Evolutionary conservation across 768 basidiomycete species (phyloP), one percentile per base, ranked within the genome.

Genomic region (Lentinula lateritia): DNA sequence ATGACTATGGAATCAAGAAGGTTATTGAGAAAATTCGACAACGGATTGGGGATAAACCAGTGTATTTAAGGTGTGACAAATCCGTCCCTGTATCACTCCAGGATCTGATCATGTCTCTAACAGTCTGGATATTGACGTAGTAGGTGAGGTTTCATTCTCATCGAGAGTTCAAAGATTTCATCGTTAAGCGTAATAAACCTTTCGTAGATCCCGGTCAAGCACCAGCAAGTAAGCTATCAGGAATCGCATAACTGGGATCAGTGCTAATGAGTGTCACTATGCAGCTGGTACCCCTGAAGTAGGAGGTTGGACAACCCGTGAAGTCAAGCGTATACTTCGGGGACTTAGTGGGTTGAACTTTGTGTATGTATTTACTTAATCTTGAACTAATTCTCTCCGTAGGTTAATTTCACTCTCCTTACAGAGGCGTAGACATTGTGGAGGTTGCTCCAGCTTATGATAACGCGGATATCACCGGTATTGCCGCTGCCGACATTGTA

Each of bases 301-400:
- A 2, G 87, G 87, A 57, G 87, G 87, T 15, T 87, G 83, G 84
- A 85, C 87, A 13, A 82, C 78, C 6, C 78, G 86, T 53, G 86
- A 87, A 69, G 77, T 84, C 52, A 85, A 86, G 63, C 77, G 83
- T 38, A 84, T 87, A 65, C 75, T 87, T 50, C 80, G 87, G 39
- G 86, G 86, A 6, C 72, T 87, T 12, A 75, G 78, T 0, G 84
- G 85, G 8, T 71, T 87, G 32, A 85, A 87, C 68, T 80, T 87
- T 45, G 79, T 87, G 84, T 83, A 74, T 38, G 80, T 64, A 23
- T 39, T 28, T 50, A 35, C 45, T 13, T 34, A 5, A 36, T 16
- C 36, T 45, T 34, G 13, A 52, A 34, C 35, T 38, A 39, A 39
- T 39, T 20, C 13, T 52, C 23, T 41, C 9, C 50, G 28, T 28